Percentiles rank a stretch among this genome's conserved stretches.
These are phyloP conservation scores for Amanita subjunquillea DNA, from an alignment of 768 basidiomycete genomes.

Conservation along the genomic window DNA sequence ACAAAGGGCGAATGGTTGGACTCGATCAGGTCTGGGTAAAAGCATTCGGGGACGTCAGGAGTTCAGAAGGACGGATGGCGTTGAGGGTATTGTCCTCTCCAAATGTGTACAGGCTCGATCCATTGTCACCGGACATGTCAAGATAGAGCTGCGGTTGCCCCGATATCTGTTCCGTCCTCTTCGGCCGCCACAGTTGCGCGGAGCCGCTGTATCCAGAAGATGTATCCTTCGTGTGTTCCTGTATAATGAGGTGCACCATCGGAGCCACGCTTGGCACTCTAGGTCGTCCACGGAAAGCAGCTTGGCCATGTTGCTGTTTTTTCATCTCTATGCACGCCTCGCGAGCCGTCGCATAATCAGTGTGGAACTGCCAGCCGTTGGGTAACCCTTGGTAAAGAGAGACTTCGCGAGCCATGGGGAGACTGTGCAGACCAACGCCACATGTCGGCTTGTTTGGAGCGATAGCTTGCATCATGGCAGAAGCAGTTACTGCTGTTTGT, in stretches of 20 bases:
- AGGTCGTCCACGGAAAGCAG: constrained; percentile 12
- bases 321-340: constrained; percentile 24
- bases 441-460: background rate
- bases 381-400: constrained; percentile 36
- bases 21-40: constrained; percentile 1
- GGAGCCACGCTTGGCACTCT: constrained; percentile 31
- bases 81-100: background rate
- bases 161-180: background rate
- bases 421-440: constrained; percentile 10
- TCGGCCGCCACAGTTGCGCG: background rate
- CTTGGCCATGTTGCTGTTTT: constrained; percentile 8
- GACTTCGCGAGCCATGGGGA: constrained; percentile 34
- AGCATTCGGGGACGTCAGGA: background rate
- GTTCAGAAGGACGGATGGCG: background rate
- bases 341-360: constrained; percentile 24
- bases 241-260: constrained; percentile 10
- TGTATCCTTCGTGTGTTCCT: background rate
- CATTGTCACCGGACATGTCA: background rate
- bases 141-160: background rate
- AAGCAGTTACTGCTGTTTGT: background rate
- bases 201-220: background rate
- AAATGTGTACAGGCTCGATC: background rate
- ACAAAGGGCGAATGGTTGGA: background rate
- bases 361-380: constrained; percentile 36
- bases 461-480: background rate